Evolutionary conservation across 2,329 filamentous ascomycete genomes (phyloP), one percentile per base, ranked within the genome.

Genomic region (Dactylellina parvicollis): DNA sequence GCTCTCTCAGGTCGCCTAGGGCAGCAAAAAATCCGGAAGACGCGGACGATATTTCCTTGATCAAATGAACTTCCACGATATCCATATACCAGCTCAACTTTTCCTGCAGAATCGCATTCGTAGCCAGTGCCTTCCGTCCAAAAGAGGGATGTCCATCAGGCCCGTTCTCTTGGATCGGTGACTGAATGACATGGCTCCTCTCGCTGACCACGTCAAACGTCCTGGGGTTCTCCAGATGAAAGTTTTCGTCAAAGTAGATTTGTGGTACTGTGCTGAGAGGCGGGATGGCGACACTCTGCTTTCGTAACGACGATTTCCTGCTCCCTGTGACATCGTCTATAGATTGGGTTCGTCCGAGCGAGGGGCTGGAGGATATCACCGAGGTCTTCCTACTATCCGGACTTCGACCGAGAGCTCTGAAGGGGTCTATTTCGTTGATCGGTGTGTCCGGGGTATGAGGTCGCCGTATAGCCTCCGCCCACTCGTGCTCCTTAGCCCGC

Each of bases 31-130:
- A 99, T 0, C 94, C 96, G 0, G 92, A 92, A 0, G 95, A 98
- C 0, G 95, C 95, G 0, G 91, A 92, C 1, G 94, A 98, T 75
- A 99, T 99, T 0, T 93, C 96, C 30, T 92, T 92, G 77, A 99
- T 97, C 5, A 99, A 84, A 80, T 99, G 95, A 61, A 99, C 92
- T 80, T 99, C 95, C 20, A 99, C 92, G 0, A 95, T 99, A 80
- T 99, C 95, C 92, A 99, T 96, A 80, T 99, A 99, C 95, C 95
- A 99, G 0, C 95, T 98, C 10, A 99, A 84, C 81, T 99, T 99
- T 81, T 99, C 95, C 80, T 99, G 95, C 34, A 99, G 81, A 69
- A 99, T 99, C 0, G 95, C 95, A 81, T 99, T 99, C 0, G 93
- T 97, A 5, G 94, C 94, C 26, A 99, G 84, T 0, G 92, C 91